Base-by-base conservation (phyloP, 331 rosid species). In the Telfairia occidentalis region DNA sequence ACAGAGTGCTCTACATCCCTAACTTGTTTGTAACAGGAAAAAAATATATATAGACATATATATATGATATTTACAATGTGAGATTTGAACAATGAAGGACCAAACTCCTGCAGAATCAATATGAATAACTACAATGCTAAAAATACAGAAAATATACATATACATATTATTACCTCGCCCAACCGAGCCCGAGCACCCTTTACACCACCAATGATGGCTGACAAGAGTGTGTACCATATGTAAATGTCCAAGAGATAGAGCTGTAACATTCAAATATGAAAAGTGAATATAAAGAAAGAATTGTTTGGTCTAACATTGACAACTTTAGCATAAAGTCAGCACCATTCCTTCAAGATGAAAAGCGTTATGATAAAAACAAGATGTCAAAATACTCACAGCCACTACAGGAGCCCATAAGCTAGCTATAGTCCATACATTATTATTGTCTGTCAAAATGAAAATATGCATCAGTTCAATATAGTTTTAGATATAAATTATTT, bases 331-430 rank as follows among this genome's bases (percentile, higher is more conserved):
- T 23, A 74, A 74, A 60, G 38, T 55, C 38, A 55, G 43, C 48
- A 74, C n/a, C 52, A 23, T 5, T 73, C 9, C 37, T 74, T 74
- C 66, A 10, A 55, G 53, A 32, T 10, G 65, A 74, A 1, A 23
- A 71, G 78, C 69, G 77, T 43, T 42, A 80, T 40, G 78, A 60
- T 58, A 32, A 69, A 65, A 72, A 79, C 78, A 23, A 78, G 8
- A 30, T 21, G 66, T 19, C 48, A 42, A 73, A 80, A 82, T 77
- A 90, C 98, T 91, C 84, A 95, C 98, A 77, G 96, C 96, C 81
- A 91, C 85, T 76, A 95, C 97, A 81, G 98, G 97, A 82, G 96
- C 88, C 98, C 98, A 95, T 63, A 95, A 80, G 88, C 93, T 86
- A 73, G 77, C 87, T 40, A 95, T 7, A 13, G 98, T 95, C 70